Conservation (phyloP, 2,329 filamentous ascomycete genomes). For the Penicillium rolfsii region DNA sequence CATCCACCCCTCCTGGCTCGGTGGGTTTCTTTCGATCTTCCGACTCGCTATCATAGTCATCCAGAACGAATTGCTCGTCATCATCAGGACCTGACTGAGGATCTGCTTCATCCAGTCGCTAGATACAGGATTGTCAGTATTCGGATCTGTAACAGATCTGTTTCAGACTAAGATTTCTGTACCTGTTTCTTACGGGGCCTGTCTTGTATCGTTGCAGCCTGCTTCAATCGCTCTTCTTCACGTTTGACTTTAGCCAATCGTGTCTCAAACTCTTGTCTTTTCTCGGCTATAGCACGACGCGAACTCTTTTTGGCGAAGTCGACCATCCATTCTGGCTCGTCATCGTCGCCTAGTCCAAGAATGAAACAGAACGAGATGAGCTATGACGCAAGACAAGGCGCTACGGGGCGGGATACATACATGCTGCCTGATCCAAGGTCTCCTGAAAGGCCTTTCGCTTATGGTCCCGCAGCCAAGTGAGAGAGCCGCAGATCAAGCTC, state of each 20-base stretch:
- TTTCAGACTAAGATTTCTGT: slow-evolving; percentile 15
- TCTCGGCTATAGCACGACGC: slow-evolving; percentile 65
- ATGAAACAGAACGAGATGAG: not conserved
- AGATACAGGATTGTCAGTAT: slow-evolving; percentile 4
- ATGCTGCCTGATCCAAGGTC: slow-evolving; percentile 52
- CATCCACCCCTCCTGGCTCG: slow-evolving; percentile 42
- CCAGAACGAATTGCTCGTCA: slow-evolving; percentile 73
- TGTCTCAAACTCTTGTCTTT: slow-evolving; percentile 74
- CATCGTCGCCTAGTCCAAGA: slow-evolving; percentile 56
- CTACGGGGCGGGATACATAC: slow-evolving; percentile 37
- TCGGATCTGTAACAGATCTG: not conserved
- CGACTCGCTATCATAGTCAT: slow-evolving; percentile 70
- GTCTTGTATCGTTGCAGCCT: slow-evolving; percentile 55
- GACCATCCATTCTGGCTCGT: slow-evolving; percentile 83
- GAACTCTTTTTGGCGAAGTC: slow-evolving; percentile 74
- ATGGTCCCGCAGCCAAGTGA: slow-evolving; percentile 88
- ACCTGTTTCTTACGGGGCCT: slow-evolving; percentile 52
- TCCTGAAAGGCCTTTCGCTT: slow-evolving; percentile 66
- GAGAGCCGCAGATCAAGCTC: slow-evolving; percentile 82
- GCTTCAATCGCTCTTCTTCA: slow-evolving; percentile 63
- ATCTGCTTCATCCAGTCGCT: slow-evolving; percentile 35
- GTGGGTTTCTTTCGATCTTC: slow-evolving; percentile 46
- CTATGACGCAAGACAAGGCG: not conserved
- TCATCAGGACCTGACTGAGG: slow-evolving; percentile 42
- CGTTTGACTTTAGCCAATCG: slow-evolving; percentile 66